Evolutionary conservation across 306 rosid species (phyloP), one percentile per base, ranked within the genome.

Genomic region (Begonia masoniana): DNA sequence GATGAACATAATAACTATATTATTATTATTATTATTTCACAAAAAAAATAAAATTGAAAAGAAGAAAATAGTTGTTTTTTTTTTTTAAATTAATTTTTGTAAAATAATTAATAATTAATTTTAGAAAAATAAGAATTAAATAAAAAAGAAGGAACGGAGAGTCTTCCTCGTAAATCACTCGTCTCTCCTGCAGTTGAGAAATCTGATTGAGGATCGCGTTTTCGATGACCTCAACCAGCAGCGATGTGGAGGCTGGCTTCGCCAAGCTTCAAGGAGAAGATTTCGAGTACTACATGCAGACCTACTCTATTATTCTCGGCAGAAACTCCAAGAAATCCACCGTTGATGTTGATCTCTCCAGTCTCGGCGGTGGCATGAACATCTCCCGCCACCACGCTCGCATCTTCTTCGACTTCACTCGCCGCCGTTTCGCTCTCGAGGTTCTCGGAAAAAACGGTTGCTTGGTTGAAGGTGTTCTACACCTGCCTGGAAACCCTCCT

Each of bases 321-420:
- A 94, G 99, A 13, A 92, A 92, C 62, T 92, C 99, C 60, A 92
- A 92, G 74, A 92, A 86, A 68, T 86, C 99, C 23, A 86, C 78
- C 41, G 99, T 92, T 7, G 99, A 92, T 54, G 96, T 92, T 7
- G 99, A 92, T 72, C 95, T 92, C 43, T 92, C 99, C 8, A 83
- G 95, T 71, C 96, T 92, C 61, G 99, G 99, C 12, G 99, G 99
- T 14, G 99, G 99, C 0, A 92, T 92, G 99, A 92, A 92, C 75
- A 92, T 92, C 62, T 92, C 99, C 1, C 96, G 99, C 61, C 88
- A 92, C 73, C 99, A 92, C 62, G 96, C 95, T 13, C 95, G 93
- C 67, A 86, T 92, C 61, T 92, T 86, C 79, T 92, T 86, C 76
- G 96, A 92, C 73, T 92, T 92, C 67, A 57, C 99, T 0, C 94